These are phyloP conservation scores for Pachysolen tannophilus DNA, from an alignment of 805 yeast species.

Conservation along the genomic window DNA sequence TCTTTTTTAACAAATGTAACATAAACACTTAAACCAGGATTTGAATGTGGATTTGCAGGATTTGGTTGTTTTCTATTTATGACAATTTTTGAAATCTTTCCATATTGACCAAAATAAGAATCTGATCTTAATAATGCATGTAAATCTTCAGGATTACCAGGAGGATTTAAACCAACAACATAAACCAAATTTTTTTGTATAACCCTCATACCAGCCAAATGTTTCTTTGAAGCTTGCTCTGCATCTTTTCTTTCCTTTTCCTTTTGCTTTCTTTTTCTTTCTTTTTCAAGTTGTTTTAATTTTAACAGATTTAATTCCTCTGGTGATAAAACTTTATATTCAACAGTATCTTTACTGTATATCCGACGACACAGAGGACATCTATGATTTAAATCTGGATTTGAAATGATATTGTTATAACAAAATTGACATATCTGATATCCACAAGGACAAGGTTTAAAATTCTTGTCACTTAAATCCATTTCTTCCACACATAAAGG, in stretches of 20 bases:
- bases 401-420: constrained; percentile 91
- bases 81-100: constrained; percentile 89
- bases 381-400: constrained; percentile 90
- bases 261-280: constrained; percentile 71
- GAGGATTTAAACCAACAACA: constrained; percentile 90
- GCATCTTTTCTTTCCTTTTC: constrained; percentile 91
- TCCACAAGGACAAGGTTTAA: constrained; percentile 99
- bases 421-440: constrained; percentile 98
- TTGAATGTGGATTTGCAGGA: constrained; percentile 34
- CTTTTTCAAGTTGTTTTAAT: constrained; percentile 70
- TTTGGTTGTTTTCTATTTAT: constrained; percentile 69
- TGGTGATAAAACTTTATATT: constrained; percentile 71
- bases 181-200: constrained; percentile 95
- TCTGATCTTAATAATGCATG: constrained; percentile 79
- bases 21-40: constrained; percentile 87
- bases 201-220: constrained; percentile 95
- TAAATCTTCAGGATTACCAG: constrained; percentile 77
- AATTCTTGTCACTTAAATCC: constrained; percentile 93
- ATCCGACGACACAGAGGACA: constrained; percentile 97
- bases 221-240: constrained; percentile 77
- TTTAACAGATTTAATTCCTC: constrained; percentile 87
- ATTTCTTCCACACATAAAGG: constrained; percentile 97
- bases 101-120: constrained; percentile 97
- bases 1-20: constrained; percentile 91
- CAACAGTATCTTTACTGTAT: constrained; percentile 89